Conservation (phyloP, 2,329 filamentous ascomycete genomes). For the Lasiodiplodia sp. region DNA sequence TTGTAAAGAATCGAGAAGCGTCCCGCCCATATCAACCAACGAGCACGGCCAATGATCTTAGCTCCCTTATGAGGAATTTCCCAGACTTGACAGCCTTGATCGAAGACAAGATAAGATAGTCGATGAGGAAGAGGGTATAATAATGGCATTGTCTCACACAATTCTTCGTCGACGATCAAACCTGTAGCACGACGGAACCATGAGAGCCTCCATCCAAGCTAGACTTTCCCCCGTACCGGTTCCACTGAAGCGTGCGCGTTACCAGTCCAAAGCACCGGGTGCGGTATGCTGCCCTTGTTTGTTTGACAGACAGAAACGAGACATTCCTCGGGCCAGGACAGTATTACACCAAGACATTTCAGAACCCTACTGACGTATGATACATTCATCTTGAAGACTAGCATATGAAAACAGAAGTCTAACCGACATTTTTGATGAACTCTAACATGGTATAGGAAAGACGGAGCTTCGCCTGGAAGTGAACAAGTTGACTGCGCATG, state of each 20-base stretch:
- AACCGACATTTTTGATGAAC: too few relatives aligned
- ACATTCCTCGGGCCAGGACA: neutral
- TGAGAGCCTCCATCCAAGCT: conserved; percentile 52
- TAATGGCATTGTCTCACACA: conserved; percentile 55
- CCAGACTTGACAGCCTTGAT: conserved; percentile 42
- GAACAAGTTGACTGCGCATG: too few relatives aligned
- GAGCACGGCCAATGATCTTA: conserved; percentile 47
- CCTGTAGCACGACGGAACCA: conserved; percentile 53
- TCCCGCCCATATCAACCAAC: conserved; percentile 52
- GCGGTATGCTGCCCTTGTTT: conserved; percentile 13
- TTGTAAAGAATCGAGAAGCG: conserved; percentile 51
- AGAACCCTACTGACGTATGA: neutral
- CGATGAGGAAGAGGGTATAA: conserved; percentile 49
- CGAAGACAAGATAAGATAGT: conserved; percentile 49
- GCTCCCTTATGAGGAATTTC: conserved; percentile 37
- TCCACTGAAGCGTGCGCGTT: conserved; percentile 12
- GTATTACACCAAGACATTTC: neutral
- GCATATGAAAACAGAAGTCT: neutral
- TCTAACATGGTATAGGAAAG: too few relatives aligned
- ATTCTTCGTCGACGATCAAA: conserved; percentile 51
- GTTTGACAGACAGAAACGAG: neutral
- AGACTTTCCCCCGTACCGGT: conserved; percentile 38
- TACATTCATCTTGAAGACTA: neutral
- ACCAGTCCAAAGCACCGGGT: conserved; percentile 19
- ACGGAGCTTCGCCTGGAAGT: too few relatives aligned